Base-by-base conservation (phyloP, 306 rosid genomes). In the Vigna radiata region DNA sequence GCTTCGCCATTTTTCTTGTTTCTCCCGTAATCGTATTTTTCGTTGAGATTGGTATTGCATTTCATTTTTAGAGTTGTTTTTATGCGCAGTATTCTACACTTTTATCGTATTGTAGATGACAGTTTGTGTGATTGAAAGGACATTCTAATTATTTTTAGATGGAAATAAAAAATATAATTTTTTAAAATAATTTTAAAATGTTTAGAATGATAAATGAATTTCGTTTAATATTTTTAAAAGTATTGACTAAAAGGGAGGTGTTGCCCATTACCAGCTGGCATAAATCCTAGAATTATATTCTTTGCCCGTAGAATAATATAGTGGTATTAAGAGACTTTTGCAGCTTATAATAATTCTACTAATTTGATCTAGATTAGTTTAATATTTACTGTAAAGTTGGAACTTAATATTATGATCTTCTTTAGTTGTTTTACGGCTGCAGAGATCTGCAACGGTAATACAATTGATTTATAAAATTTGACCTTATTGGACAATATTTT, bases 1-100 rank as follows among this genome's bases (percentile, higher is more conserved):
- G 43, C 27, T 73, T 73, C 23, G 39, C 19, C 66, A 39, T 37
- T 13, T 14, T 39, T 55, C 78, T 58, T 59, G 56, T 23, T 25
- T 58, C 68, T 73, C 21, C 11, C 13, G 56, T 61, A 31, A 36
- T 6, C 18, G 48, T 46, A 13, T 31, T 27, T 60, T 74, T 74
- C 36, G 3, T 44, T 12, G 61, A 17, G 16, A 46, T 47, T 61
- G 60, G 46, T 75, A 43, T n/a, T 18, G 12, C 10, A 37, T 1
- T 27, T 12, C 58, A 8, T 16, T 17, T 18, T 0, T 36, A 36
- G 5, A 33, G 14, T 62, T 36, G 25, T 63, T 63, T 37, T 16
- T 2, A 37, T n/a, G 47, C 4, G 16, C 49, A 17, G 4, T 29
- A 4, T 29, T 17, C 10, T n/a, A n/a, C 16, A 4, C 6, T n/a